A percentile compares a stretch with the other conserved stretches of the same genome.
Conservation (phyloP, 1,139 yeast species). For the Geotrichum restrictum region DNA sequence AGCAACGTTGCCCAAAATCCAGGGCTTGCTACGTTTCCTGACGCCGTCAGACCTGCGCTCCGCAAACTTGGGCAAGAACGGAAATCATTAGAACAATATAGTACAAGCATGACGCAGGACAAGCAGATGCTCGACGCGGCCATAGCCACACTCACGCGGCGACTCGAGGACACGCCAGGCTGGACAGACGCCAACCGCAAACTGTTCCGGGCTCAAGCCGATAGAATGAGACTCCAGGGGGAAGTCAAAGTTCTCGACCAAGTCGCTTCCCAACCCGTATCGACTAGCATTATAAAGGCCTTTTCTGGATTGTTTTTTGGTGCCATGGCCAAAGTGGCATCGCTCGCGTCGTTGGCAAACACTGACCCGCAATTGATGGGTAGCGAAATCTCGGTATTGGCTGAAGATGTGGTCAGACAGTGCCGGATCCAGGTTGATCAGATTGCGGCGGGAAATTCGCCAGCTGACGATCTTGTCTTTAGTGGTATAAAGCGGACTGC, state of each 20-base stretch:
- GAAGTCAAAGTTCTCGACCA: conserved; percentile 22
- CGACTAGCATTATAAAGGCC: conserved; percentile 3
- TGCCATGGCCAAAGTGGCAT: background rate
- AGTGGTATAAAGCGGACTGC: conserved; percentile 8
- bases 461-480: background rate
- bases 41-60: conserved; percentile 1
- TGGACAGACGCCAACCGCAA: conserved; percentile 27
- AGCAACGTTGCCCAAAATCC: background rate
- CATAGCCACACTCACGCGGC: conserved; percentile 20
- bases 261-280: conserved; percentile 6
- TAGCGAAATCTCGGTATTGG: background rate
- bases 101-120: conserved; percentile 7
- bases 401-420: conserved; percentile 7
- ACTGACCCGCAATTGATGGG: conserved; percentile 3
- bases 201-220: conserved; percentile 26
- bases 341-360: background rate
- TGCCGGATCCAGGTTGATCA: conserved; percentile 3
- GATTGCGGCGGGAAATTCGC: background rate
- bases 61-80: conserved; percentile 12
- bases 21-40: conserved; percentile 1
- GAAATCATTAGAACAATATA: conserved; percentile 5
- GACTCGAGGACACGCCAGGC: conserved; percentile 29
- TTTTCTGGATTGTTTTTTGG: conserved; percentile 11
- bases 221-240: conserved; percentile 21
- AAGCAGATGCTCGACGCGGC: conserved; percentile 7